Evolutionary conservation across 2,329 filamentous ascomycete genomes (phyloP), one percentile per base, ranked within the genome.

Genomic region (Amauroascus verrucosus): DNA sequence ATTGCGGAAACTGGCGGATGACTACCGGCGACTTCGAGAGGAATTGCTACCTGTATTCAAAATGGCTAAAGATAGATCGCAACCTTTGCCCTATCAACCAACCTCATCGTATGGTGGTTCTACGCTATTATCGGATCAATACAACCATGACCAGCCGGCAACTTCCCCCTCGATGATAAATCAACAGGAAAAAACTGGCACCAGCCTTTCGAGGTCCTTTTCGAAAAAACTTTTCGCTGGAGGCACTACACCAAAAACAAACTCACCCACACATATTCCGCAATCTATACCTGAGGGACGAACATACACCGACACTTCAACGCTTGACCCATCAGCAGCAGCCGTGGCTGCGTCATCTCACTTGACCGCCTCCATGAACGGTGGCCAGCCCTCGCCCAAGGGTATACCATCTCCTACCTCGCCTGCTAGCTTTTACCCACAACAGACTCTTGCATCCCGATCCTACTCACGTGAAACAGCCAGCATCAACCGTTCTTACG

Each of bases 31-130:
- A 60, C 72, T 98, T 58, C 80, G 93, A 54, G 91, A 97, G 69
- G 93, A 98, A 65, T 82, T 96, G 64, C 77, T 97, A 30, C 91
- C 93, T 2, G 84, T 95, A 18, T 81, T 96, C 63, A 87, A 90
- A 58, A 82, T 95, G 64, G 86, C 84, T 63, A 97, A 97, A 72
- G 90, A 97, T 66, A 85, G 85, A 62, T 86, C 89, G 59, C 88
- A 95, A 65, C 91, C 91, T 33, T 75, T 97, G 20, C 90, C 90
- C 32, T 74, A 74, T 48, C 71, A 72, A 37, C 72, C 72, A n/a
- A 43, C 48, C 58, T 51, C 32, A 43, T 52, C 61, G 1, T 57
- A 60, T 11, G 56, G 60, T 8, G 55, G 44, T 41, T 52, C 54
- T 40, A 66, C 62, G 33, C 50, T 60, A 13, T 63, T 59, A 51